A percentile compares a stretch with the other conserved stretches of the same genome.
These are phyloP conservation scores for Cutaneotrichosporon spelunceum DNA, from an alignment of 1,284 basidiomycete genomes.

Conservation along the genomic window DNA sequence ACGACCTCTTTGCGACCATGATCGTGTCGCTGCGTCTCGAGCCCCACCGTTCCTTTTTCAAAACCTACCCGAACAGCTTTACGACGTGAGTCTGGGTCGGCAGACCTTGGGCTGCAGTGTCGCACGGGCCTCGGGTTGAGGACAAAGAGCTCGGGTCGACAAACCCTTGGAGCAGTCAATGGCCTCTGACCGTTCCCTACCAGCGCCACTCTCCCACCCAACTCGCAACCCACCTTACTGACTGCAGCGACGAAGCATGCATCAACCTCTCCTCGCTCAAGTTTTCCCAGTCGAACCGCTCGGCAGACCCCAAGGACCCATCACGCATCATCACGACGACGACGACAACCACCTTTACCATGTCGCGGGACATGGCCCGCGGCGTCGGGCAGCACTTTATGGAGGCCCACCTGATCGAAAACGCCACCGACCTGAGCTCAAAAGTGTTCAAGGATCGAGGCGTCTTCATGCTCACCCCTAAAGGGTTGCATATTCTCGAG, in stretches of 20 bases:
- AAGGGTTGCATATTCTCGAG: constrained; percentile 96
- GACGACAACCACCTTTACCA: constrained; percentile 98
- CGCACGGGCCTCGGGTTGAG: constrained; percentile 1
- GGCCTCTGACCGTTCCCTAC: neutral
- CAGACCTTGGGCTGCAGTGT: neutral
- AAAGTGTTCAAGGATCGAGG: constrained; percentile 96
- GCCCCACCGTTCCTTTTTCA: constrained; percentile 92
- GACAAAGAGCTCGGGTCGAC: neutral
- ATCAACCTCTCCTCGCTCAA: constrained; percentile 91
- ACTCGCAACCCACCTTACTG: neutral
- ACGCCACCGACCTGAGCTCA: constrained; percentile 82
- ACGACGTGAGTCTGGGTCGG: constrained; percentile 82
- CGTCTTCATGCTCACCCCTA: constrained; percentile 91
- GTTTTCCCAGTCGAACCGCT: constrained; percentile 97
- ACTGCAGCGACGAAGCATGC: constrained; percentile 82
- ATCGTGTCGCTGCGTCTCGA: constrained; percentile 87
- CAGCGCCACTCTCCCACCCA: constrained; percentile 9
- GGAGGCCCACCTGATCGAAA: constrained; percentile 96
- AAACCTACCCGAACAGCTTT: constrained; percentile 90
- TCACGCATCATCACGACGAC: constrained; percentile 97
- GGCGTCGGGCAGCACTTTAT: constrained; percentile 99
- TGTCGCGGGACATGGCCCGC: constrained; percentile 99
- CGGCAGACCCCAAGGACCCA: constrained; percentile 95
- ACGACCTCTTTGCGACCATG: constrained; percentile 96
- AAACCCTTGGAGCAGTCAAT: neutral